Evolutionary conservation across 2,329 filamentous ascomycete genomes (phyloP).

Genomic region (Fusarium sacchari): DNA sequence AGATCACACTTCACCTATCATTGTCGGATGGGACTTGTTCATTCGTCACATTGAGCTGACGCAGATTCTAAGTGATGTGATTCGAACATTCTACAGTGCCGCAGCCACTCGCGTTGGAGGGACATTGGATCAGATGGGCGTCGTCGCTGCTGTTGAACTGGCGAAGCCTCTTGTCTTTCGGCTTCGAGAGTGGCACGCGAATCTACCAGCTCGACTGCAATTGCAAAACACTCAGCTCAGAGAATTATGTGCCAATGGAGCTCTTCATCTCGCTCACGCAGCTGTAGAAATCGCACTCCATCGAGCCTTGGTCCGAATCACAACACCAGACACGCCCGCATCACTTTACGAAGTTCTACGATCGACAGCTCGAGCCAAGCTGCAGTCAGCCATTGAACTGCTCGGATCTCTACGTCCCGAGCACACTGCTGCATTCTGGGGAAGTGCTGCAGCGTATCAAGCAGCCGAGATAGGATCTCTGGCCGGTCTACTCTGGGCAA

Average conservation of each 20-base stretch:
- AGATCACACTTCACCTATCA: conserved; percentile 55
- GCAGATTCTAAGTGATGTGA: conserved; percentile 61
- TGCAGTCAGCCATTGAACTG: conserved; percentile 54
- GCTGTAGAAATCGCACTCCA: conserved; percentile 63
- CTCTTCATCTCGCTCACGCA: conserved; percentile 61
- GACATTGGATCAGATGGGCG: conserved; percentile 47
- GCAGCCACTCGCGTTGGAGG: conserved; percentile 45
- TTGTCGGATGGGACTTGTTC: conserved; percentile 59
- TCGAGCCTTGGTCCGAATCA: conserved; percentile 58
- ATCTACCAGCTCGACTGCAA: conserved; percentile 57
- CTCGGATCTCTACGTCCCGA: conserved; percentile 56
- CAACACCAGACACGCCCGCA: conserved; percentile 47
- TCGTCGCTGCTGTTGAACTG: conserved; percentile 48
- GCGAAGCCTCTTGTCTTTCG: conserved; percentile 49
- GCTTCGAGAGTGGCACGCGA: conserved; percentile 56
- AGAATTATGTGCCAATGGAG: conserved; percentile 55
- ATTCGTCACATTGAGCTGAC: conserved; percentile 62
- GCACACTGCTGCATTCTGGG: conserved; percentile 58
- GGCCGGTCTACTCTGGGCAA: conserved; percentile 54
- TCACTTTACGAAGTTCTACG: conserved; percentile 48
- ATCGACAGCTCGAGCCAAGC: conserved; percentile 52
- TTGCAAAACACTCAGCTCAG: conserved; percentile 54
- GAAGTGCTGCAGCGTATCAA: conserved; percentile 56
- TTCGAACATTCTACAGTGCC: conserved; percentile 59
- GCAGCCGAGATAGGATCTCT: conserved; percentile 56